Evolutionary conservation across 2,329 filamentous ascomycete species (phyloP), one percentile per base, ranked within the genome.

Genomic region (Aspergillus sp.): DNA sequence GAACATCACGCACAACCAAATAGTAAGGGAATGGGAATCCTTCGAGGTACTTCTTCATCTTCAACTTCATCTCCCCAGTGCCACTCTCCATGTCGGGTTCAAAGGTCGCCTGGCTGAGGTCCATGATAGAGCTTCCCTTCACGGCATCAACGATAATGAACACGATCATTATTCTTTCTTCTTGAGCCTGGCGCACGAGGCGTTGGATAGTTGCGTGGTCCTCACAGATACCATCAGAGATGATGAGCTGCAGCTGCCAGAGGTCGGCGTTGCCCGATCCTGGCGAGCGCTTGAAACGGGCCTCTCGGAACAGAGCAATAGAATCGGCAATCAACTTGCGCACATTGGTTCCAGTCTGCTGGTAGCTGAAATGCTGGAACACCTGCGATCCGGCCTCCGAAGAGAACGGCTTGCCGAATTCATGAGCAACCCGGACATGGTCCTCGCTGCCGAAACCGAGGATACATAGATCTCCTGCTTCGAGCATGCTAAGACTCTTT

Each of bases 11-110:
- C 46, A 98, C 93, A 54, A 98, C 88, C 44, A 98, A 72, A 65
- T 97, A 99, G 72, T 96, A 98, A 65, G 86, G 83, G 71, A 99
- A 99, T 0, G 94, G 93, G 67, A 98, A 98, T 6, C 83, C 86
- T 65, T 98, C 94, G 56, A 98, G 78, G 64, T 98, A 98, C 59
- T 88, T 82, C 72, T 89, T 86, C 66, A 94, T 90, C 57, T 85
- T 84, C 44, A 96, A 80, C 62, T 75, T 75, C 66, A 75, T 75
- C 58, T 82, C 78, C 48, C 73, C 83, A 70, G 70, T 82, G 1
- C 61, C 57, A 70, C 66, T 79, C 68, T 57, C 71, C 49, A 67
- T 74, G 59, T 88, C 83, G 46, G 78, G 79, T 51, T 85, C 79
- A 61, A 97, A 96, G 61, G 82, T 82, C 32, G 90, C 91, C 67